Evolutionary conservation across 768 basidiomycete species (phyloP), one percentile per base, ranked within the genome.

Genomic region (Mycena leptocephala): DNA sequence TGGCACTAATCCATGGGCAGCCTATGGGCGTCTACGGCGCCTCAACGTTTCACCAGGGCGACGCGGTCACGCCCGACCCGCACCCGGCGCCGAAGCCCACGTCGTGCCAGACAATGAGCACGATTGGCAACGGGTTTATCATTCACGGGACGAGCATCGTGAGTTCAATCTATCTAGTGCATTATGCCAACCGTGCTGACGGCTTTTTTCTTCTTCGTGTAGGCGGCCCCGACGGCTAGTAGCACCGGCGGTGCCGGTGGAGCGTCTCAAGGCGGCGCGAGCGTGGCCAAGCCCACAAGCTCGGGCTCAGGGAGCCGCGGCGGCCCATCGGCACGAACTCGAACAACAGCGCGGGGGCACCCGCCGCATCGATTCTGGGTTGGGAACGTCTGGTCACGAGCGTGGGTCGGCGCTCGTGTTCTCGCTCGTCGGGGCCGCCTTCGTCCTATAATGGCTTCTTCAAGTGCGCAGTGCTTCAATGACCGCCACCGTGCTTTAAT

Each of bases 21-120:
- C 90, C 92, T 5, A 92, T 92, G 91, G 93, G 93, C 33, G 88
- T 94, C n/a, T 93, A 94, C 79, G 91, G 91, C 39, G 82, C 86
- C 22, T 94, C 92, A 18, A 93, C 93, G 0, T 94, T 91, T 86
- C 82, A 88, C 80, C 95, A 95, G 86, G 92, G 92, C 43, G 83
- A 92, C 37, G 87, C 89, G 0, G 81, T 75, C 0, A 94, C 91
- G 2, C 93, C 94, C 18, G 48, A 87, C 9, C 86, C 92, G 2
- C 92, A 93, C 79, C 89, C 92, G 4, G 85, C 84, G 1, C 93
- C 92, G 0, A 79, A 90, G 6, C 92, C 93, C 3, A 94, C 92
- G 22, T 84, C 88, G 26, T 97, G 96, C 86, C 86, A 85, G 20
- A 76, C 89, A 3, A 73, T 87, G 22, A 85, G 86, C 58, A 90